phyloP scores from a whole-genome alignment of 805 yeast species.

The Teunomyces stri region DNA sequence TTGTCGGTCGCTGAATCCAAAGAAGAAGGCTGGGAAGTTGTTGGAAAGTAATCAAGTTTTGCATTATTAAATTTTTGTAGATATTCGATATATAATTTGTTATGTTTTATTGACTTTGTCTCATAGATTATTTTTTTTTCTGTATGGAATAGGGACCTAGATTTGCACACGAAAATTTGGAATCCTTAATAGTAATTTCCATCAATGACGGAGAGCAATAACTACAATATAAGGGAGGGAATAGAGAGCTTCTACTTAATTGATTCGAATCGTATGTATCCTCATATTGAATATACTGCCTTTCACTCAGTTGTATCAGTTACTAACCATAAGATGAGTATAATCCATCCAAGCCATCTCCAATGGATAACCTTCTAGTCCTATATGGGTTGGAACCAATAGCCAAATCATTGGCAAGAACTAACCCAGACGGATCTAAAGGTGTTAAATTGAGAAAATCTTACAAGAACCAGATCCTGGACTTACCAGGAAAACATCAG shows the following conservation, averaged over 20 bases:
- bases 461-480: constrained; percentile 87
- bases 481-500: constrained; percentile 75
- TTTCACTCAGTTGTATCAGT: not conserved
- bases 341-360: constrained; percentile 60
- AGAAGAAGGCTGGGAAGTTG: constrained; percentile 47
- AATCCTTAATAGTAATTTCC: not conserved
- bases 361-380: constrained; percentile 65
- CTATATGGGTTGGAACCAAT: constrained; percentile 65
- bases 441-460: constrained; percentile 93
- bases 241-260: constrained; percentile 27
- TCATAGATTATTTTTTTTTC: not conserved
- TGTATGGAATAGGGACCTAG: not conserved
- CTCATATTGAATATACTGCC: not conserved
- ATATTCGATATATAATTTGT: constrained; percentile 5
- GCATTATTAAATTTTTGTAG: not conserved
- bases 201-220: not conserved
- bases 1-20: constrained; percentile 33
- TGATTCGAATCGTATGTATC: constrained; percentile 19
- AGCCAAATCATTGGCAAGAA: constrained; percentile 80
- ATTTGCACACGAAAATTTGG: not conserved
- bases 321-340: constrained; percentile 24
- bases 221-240: constrained; percentile 10
- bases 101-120: constrained; percentile 7
- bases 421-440: constrained; percentile 82
- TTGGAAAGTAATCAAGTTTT: constrained; percentile 30